These are phyloP conservation scores for Brassica hybrid DNA, from an alignment of 441 rosid genomes.

Conservation along the genomic window DNA sequence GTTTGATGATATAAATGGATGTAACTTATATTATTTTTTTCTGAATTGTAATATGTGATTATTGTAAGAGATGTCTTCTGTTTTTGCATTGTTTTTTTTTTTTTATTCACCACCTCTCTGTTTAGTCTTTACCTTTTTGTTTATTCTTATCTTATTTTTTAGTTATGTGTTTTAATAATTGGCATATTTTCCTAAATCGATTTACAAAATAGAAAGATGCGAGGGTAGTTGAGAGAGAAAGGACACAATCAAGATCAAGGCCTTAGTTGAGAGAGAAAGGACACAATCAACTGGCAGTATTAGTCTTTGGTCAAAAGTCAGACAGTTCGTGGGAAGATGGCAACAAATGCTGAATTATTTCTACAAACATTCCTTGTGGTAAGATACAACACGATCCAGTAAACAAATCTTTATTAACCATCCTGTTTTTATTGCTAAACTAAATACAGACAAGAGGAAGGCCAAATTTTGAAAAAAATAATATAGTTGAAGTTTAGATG, in stretches of 20 bases:
- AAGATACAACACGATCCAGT: not conserved
- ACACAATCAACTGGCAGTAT: not conserved
- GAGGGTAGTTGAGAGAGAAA: not conserved
- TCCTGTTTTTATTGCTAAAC: not conserved
- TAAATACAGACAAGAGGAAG: not conserved
- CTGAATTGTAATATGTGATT: too few species aligned
- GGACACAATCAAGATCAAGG: slow-evolving; percentile 23
- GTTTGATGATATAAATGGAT: too few species aligned
- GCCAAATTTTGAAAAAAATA: not conserved
- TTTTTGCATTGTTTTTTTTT: too few species aligned
- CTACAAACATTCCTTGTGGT: slow-evolving; percentile 32
- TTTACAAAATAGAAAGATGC: not conserved
- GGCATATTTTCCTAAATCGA: not conserved
- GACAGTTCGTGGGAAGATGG: slow-evolving; percentile 36
- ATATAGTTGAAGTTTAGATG: not conserved
- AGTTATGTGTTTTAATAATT: not conserved
- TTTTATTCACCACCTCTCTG: too few species aligned
- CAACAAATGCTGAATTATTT: slow-evolving; percentile 27
- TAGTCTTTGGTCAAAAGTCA: slow-evolving; percentile 31
- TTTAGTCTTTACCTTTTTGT: too few species aligned
- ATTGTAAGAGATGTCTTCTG: too few species aligned
- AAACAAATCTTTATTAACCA: not conserved
- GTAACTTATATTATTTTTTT: too few species aligned
- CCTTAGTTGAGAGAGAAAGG: slow-evolving; percentile 3
- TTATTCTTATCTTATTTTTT: too few species aligned